These are phyloP conservation scores for Durio zibethinus DNA, from an alignment of 345 rosid species.

Conservation along the genomic window DNA sequence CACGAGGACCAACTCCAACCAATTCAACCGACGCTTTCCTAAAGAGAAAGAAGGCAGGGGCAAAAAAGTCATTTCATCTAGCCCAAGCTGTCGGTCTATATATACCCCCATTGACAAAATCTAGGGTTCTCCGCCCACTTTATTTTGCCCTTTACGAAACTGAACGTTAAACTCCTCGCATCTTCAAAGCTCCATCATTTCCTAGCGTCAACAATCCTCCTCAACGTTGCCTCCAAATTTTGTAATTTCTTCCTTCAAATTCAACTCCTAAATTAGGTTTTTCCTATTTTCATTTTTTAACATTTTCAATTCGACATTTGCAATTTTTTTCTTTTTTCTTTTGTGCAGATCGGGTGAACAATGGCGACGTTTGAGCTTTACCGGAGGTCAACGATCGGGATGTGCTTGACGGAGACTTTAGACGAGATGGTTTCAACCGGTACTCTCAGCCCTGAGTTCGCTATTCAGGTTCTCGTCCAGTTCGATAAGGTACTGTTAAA, in stretches of 20 bases:
- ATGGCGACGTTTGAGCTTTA: slow-evolving; percentile 99
- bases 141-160: slow-evolving; percentile 15
- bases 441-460: slow-evolving; percentile 90
- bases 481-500: slow-evolving; percentile 69
- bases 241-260: slow-evolving; percentile 20
- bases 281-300: not conserved
- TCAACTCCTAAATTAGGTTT: not conserved
- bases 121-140: slow-evolving; percentile 78
- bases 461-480: slow-evolving; percentile 94
- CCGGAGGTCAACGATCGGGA: slow-evolving; percentile 92
- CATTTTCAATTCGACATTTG: slow-evolving; percentile 1
- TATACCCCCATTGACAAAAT: slow-evolving; percentile 61
- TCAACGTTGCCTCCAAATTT: slow-evolving; percentile 28
- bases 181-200: slow-evolving; percentile 1
- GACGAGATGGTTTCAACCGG: slow-evolving; percentile 95
- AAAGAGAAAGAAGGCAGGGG: slow-evolving; percentile 9
- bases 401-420: slow-evolving; percentile 92
- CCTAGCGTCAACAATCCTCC: slow-evolving; percentile 10
- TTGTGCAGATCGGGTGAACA: slow-evolving; percentile 27
- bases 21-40: not conserved
- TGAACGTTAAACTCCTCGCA: slow-evolving; percentile 29
- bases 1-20: not conserved
- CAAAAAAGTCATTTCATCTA: slow-evolving; percentile 19
- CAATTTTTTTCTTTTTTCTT: not conserved
- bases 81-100: slow-evolving; percentile 51